A percentile compares a stretch with the other conserved stretches of the same genome.
These are phyloP conservation scores for Hortiboletus campestris DNA, from an alignment of 768 basidiomycete species.

Conservation along the genomic window DNA sequence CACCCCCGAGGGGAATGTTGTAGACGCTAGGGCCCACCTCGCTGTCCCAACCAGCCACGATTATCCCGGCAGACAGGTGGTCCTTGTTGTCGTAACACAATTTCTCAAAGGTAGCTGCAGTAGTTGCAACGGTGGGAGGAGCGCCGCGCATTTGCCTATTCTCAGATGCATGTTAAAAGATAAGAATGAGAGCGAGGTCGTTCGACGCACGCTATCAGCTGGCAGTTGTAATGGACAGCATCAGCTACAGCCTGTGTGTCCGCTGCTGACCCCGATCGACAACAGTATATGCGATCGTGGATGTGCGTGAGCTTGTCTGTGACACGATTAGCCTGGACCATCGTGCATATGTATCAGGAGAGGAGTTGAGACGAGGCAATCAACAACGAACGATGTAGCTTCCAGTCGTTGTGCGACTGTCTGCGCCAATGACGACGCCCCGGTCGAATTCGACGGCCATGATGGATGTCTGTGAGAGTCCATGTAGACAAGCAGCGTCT, in stretches of 20 bases:
- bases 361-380: not conserved
- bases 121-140: slow-evolving; percentile 75
- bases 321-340: slow-evolving; percentile 84
- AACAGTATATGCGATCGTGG: slow-evolving; percentile 98
- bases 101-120: slow-evolving; percentile 81
- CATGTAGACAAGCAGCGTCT: not conserved
- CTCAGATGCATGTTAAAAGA: slow-evolving; percentile 2
- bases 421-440: slow-evolving; percentile 95
- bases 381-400: slow-evolving; percentile 80
- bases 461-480: slow-evolving; percentile 80
- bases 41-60: slow-evolving; percentile 97
- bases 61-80: slow-evolving; percentile 84
- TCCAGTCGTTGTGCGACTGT: slow-evolving; percentile 95
- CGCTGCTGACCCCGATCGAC: slow-evolving; percentile 96
- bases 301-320: slow-evolving; percentile 97
- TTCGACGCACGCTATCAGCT: slow-evolving; percentile 62
- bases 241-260: slow-evolving; percentile 98
- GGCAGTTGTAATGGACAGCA: slow-evolving; percentile 77
- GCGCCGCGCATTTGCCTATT: slow-evolving; percentile 55
- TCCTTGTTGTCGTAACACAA: slow-evolving; percentile 96
- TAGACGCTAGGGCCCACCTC: slow-evolving; percentile 89
- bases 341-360: not conserved
- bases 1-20: slow-evolving; percentile 96
- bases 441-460: slow-evolving; percentile 98
- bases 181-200: not conserved